Percentiles rank a stretch among this genome's conserved stretches.
These are phyloP conservation scores for Purshia tridentata DNA, from an alignment of 306 rosid species.

Conservation along the genomic window DNA sequence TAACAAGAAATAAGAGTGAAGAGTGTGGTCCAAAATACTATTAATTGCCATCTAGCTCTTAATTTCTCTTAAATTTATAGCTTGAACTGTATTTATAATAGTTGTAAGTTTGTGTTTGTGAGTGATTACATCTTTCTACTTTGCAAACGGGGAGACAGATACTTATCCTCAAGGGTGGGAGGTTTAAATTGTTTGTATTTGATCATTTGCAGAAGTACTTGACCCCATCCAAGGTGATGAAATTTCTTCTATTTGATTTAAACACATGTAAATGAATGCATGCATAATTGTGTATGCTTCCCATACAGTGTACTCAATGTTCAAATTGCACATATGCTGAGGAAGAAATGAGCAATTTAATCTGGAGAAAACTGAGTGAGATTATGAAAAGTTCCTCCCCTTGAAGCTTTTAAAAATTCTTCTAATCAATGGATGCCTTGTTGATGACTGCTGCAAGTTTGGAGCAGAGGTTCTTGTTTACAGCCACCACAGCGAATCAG, in stretches of 20 bases:
- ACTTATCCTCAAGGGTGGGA: neutral
- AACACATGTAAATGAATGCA: no score
- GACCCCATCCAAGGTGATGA: no score
- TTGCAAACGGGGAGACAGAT: neutral
- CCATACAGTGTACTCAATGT: no score
- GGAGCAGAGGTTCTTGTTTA: constrained; percentile 9
- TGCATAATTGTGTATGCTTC: no score
- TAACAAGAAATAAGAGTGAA: no score
- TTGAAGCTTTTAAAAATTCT: neutral
- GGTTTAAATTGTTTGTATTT: constrained; percentile 1
- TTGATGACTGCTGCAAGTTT: constrained; percentile 18
- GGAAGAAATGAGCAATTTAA: neutral
- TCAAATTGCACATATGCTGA: neutral
- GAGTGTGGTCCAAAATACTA: no score
- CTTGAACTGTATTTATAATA: neutral
- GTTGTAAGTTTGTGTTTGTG: neutral
- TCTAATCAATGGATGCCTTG: constrained; percentile 16
- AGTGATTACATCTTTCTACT: constrained; percentile 8
- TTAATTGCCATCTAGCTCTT: no score
- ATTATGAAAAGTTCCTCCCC: constrained; percentile 11
- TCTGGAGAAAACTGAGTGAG: constrained; percentile 2
- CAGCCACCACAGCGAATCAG: neutral
- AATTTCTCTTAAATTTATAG: no score
- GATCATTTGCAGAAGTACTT: neutral
- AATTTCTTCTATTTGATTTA: no score